Evolutionary conservation across 441 rosid genomes (phyloP), one percentile per base, ranked within the genome.

Genomic region (Gossypium aridum): DNA sequence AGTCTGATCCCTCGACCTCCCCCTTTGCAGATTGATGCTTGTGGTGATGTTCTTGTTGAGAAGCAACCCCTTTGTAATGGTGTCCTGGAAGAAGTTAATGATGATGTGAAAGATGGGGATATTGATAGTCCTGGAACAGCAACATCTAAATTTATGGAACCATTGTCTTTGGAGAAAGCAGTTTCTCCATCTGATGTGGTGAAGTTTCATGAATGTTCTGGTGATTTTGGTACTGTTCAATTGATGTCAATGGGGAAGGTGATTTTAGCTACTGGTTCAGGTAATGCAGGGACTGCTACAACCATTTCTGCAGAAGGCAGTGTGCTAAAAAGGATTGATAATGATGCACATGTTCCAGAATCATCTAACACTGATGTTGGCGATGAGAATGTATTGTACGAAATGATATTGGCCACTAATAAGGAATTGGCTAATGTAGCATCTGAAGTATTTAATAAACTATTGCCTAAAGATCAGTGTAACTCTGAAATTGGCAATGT

Each of bases 41-140:
- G 78, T 78, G 86, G 78, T 72, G 79, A 82, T 76, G 87, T 61
- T 61, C 75, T 74, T 78, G 70, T 76, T 77, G 88, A 70, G 72
- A 78, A 74, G 47, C 47, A 60, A 75, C 78, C 85, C 72, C 55
- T 47, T 79, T 82, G 75, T 82, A 80, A 82, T 78, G 84, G 80
- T 70, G 79, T 61, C 7, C 51, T 78, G 77, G 91, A 80, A 62
- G 84, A 82, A 78, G 78, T 71, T 80, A 82, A 79, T 61, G 60
- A 76, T 26, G 82, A 54, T 74, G 70, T 23, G n/a, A 90, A 87
- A 81, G 83, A 78, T 73, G 92, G 79, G 73, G 93, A 87, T 71
- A 77, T 80, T 80, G 96, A 90, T 81, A 88, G 90, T 78, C 90
- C 90, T 71, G 91, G 89, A 78, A 89, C 89, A 60, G 94, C 91